A percentile compares a stretch with the other conserved stretches of the same genome.
Conservation (phyloP, 2,329 filamentous ascomycete species). For the Pseudogymnoascus verrucosus region DNA sequence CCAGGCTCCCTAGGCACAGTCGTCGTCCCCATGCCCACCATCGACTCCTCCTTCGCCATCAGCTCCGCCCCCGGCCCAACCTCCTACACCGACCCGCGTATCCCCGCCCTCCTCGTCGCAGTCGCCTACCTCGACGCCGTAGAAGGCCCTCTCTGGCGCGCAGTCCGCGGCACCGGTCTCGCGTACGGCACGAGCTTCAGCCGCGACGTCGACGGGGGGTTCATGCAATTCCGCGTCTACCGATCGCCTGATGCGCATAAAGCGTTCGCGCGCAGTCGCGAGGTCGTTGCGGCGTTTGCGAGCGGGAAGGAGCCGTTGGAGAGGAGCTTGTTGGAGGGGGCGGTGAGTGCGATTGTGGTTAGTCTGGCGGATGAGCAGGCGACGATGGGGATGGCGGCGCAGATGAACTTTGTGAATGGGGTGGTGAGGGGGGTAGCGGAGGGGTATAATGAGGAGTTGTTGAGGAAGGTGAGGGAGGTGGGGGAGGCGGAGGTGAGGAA, state of each 20-base stretch:
- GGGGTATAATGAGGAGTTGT: conserved; percentile 69
- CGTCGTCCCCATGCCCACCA: conserved; percentile 81
- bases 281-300: conserved; percentile 67
- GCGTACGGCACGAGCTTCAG: conserved; percentile 82
- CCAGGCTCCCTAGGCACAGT: conserved; percentile 68
- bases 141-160: conserved; percentile 90
- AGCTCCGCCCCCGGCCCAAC: conserved; percentile 66
- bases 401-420: conserved; percentile 73
- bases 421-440: conserved; percentile 69
- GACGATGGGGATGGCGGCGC: conserved; percentile 74
- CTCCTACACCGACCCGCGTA: conserved; percentile 65
- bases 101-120: conserved; percentile 81
- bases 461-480: conserved; percentile 70
- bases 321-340: conserved; percentile 63
- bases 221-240: conserved; percentile 79
- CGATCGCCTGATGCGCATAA: conserved; percentile 83
- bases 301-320: conserved; percentile 67
- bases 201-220: conserved; percentile 69
- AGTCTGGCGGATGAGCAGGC: conserved; percentile 80
- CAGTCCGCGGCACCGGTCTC: conserved; percentile 84
- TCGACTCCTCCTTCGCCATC: conserved; percentile 85
- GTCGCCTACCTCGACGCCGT: conserved; percentile 86
- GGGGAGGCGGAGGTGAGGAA: conserved; percentile 67
- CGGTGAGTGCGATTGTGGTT: conserved; percentile 82
- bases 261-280: conserved; percentile 69